A percentile compares a stretch with the other conserved stretches of the same genome.
Conservation (phyloP, 768 basidiomycete genomes). For the Termitomyces sp. region DNA sequence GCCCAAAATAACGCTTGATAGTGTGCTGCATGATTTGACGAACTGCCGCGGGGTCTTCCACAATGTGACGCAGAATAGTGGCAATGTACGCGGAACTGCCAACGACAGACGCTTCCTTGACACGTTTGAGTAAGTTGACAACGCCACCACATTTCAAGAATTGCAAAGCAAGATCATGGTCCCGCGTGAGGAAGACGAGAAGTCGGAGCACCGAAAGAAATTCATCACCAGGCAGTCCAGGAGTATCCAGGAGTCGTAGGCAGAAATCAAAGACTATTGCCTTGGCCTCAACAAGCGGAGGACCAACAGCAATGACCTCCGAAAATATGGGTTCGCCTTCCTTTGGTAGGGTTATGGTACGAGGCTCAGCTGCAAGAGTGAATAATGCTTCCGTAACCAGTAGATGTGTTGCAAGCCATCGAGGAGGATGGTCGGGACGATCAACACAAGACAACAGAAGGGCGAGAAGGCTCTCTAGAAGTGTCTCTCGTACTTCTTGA, state of each 20-base stretch:
- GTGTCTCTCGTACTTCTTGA: constrained; percentile 43
- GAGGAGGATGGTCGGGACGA: constrained; percentile 55
- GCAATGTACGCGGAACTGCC: constrained; percentile 81
- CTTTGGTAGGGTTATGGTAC: constrained; percentile 58
- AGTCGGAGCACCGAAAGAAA: constrained; percentile 77
- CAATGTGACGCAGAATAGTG: constrained; percentile 86
- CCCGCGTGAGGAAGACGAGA: constrained; percentile 79
- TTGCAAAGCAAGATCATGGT: constrained; percentile 55
- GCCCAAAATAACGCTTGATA: constrained; percentile 74
- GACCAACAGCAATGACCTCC: constrained; percentile 53
- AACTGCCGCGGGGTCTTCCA: constrained; percentile 70
- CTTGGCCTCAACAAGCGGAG: constrained; percentile 57
- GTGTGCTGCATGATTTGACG: constrained; percentile 76
- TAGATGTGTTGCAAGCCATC: constrained; percentile 85
- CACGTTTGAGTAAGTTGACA: constrained; percentile 55
- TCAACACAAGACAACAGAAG: constrained; percentile 57
- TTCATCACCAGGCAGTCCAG: constrained; percentile 72
- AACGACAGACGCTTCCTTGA: constrained; percentile 54
- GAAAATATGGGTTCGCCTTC: constrained; percentile 59
- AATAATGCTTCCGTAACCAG: constrained; percentile 84
- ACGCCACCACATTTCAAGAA: constrained; percentile 70
- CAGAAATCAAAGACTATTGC: constrained; percentile 71
- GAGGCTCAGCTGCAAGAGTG: constrained; percentile 69
- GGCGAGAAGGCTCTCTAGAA: constrained; percentile 68
- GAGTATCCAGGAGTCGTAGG: constrained; percentile 60